Conservation (phyloP, 371 early-diverging fungal genomes). For the Mortierella sp. region DNA sequence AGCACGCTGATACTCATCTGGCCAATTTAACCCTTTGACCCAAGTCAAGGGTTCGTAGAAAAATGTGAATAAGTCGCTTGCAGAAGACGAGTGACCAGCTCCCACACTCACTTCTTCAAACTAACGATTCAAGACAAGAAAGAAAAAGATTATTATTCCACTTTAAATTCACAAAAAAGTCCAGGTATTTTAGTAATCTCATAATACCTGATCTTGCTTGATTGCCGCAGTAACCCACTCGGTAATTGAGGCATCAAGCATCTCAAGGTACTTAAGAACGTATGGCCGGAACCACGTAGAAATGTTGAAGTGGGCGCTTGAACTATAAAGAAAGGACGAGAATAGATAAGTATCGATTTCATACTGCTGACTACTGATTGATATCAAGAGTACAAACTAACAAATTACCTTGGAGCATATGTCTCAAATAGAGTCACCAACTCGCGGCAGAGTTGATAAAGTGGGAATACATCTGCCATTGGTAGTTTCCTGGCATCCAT, state of each 20-base stretch:
- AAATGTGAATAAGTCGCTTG: conserved; percentile 81
- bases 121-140: conserved; percentile 41
- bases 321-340: conserved; percentile 5
- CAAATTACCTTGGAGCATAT: conserved; percentile 45
- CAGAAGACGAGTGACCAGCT: conserved; percentile 83
- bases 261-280: conserved; percentile 70
- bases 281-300: conserved; percentile 76
- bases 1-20: conserved; percentile 75
- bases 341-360: background rate
- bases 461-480: conserved; percentile 51
- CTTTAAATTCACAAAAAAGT: background rate
- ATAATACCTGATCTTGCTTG: conserved; percentile 69
- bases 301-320: conserved; percentile 64
- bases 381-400: background rate
- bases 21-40: conserved; percentile 82
- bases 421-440: conserved; percentile 45
- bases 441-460: conserved; percentile 51
- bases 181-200: background rate
- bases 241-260: conserved; percentile 65
- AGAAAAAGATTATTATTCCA: background rate
- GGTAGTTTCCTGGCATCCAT: conserved; percentile 56
- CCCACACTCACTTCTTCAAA: conserved; percentile 70
- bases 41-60: conserved; percentile 82
- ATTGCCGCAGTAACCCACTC: conserved; percentile 77
- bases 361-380: background rate